Evolutionary conservation across 108 stramenopile genomes (phyloP), one percentile per base, ranked within the genome.

Genomic region (Asterionellopsis glacialis): DNA sequence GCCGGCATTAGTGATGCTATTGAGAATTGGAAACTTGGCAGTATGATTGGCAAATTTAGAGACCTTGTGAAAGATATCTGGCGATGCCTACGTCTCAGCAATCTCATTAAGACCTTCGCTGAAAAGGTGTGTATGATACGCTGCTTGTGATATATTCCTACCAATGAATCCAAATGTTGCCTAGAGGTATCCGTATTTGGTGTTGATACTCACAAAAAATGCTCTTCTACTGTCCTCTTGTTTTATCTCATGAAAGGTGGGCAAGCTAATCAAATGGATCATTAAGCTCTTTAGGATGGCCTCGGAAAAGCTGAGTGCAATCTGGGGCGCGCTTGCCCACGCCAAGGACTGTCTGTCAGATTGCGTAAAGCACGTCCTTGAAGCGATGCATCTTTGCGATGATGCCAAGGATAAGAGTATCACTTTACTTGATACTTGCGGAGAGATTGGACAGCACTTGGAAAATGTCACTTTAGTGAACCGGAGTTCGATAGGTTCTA

Each of bases 311-410:
- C 43, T 82, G 16, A 72, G 75, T 28, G 18, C 49, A 9, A 18
- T 82, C 9, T 82, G 81, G 81, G 55, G 63, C 22, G 77, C 74
- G 11, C 58, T 82, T 13, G 70, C 77, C 10, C 61, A 63, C 53
- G 77, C 81, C 42, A 82, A 82, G 56, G 81, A 82, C 45, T 65
- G 52, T 27, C 73, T 82, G 73, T 22, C 59, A n/a, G 77, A 79
- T 18, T 68, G 74, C 27, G 45, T 75, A 9, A 11, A 51, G 15
- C 59, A 82, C 27, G 75, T 76, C 0, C 33, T 61, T 10, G 45
- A 76, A 11, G 74, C 75, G 1, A 55, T 50, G 28, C 43, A 61
- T 1, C 59, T 80, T 0, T 69, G 67, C 13, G 55, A 42, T 6
- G 70, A 67, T 44, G 82, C 78, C n/a, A 41, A 62, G 9, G 69